Base-by-base conservation (phyloP, 2,329 filamentous ascomycete genomes). In the Fusarium heterosporum region DNA sequence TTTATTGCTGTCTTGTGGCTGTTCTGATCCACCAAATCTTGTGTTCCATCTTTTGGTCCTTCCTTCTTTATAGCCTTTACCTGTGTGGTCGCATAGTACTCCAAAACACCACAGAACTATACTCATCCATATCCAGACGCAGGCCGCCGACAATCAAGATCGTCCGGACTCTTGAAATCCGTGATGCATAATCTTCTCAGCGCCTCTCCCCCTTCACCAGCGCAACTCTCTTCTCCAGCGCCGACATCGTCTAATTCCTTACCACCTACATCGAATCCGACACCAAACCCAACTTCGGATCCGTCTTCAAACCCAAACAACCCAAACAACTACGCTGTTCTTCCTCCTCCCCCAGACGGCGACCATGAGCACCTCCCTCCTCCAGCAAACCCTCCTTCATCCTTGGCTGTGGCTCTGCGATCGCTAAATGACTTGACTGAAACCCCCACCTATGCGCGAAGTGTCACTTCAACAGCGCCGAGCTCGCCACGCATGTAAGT, bases 401-500 rank as follows among this genome's bases (percentile, higher is more conserved):
- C 78, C 63, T 77, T 83, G 70, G 77, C 80, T 50, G 77, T 76
- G 47, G 80, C 81, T 28, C 62, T 83, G 46, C 78, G 77, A 63
- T 78, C 76, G 62, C 77, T 83, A 66, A 80, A 81, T 66, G 78
- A 82, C 61, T 72, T 80, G 67, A 81, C 81, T 51, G 84, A 85
- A 52, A 85, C 86, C 69, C 86, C 85, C 42, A 83, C 85, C 19
- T 84, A 85, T 68, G 81, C 84, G 54, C 82, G 84, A 64, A 88
- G 86, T 73, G 81, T 86, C 58, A 82, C 82, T 16, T 88, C 86
- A 8, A 88, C 86, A 38, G 85, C 86, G 14, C 85, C 86, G 38
- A 84, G 78, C 32, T 88, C 86, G 26, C 86, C 86, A 45, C 81
- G 85, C 74, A 84, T 88, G 85, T 87, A 75, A 81, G 85, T 78